Evolutionary conservation across 2,329 filamentous ascomycete species (phyloP).

Genomic region (Trichoderma pleuroti): DNA sequence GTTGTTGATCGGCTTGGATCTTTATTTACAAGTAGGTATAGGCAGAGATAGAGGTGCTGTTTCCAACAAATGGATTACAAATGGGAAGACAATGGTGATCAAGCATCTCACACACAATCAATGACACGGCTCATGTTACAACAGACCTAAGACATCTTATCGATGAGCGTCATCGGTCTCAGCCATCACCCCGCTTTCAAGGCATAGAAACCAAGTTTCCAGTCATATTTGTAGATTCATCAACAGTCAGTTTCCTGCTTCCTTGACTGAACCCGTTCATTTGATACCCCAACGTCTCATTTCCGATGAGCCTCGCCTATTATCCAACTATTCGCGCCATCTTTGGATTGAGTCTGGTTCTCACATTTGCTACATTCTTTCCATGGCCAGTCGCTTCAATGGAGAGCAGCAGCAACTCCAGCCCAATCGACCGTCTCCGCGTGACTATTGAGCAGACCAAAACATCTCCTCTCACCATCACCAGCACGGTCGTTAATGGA

Average conservation of each 20-base stretch:
- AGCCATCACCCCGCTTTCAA: not conserved
- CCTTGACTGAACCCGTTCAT: not conserved
- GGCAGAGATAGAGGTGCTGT: not conserved
- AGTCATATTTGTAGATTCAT: not conserved
- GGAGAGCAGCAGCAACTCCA: slow-evolving; percentile 20
- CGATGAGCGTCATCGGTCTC: not conserved
- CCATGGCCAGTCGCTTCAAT: slow-evolving; percentile 18
- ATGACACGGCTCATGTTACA: not conserved
- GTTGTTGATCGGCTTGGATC: not conserved
- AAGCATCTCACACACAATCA: not conserved
- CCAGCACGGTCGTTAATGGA: slow-evolving; percentile 40
- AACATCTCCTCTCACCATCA: slow-evolving; percentile 37
- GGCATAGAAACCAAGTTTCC: not conserved
- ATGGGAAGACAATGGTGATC: not conserved
- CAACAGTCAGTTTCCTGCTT: not conserved
- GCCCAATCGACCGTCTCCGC: slow-evolving; percentile 28
- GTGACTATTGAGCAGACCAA: slow-evolving; percentile 34
- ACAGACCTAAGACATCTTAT: not conserved
- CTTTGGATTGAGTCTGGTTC: slow-evolving; percentile 18
- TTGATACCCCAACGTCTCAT: not conserved
- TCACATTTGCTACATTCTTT: slow-evolving; percentile 24
- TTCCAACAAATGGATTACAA: not conserved
- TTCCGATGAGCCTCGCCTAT: not conserved
- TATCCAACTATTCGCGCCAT: not conserved
- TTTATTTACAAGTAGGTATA: not conserved